Evolutionary conservation across 805 yeast species (phyloP), one percentile per base, ranked within the genome.

Genomic region (Candida jianshihensis): DNA sequence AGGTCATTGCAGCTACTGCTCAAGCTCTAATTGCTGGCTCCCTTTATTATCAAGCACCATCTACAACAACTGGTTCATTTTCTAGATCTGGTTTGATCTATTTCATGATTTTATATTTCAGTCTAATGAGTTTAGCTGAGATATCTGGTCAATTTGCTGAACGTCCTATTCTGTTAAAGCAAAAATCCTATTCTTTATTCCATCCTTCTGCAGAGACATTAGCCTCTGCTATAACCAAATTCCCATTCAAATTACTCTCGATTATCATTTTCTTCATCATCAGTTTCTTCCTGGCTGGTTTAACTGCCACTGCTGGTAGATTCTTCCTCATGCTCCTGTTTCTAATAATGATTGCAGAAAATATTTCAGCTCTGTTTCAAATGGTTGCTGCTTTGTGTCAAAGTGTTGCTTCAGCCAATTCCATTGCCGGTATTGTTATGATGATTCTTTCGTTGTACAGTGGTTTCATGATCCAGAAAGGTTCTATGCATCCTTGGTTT

Each of bases 181-280:
- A 84, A 55, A 77, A 78, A 51, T 69, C 72, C 30, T 84, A 79
- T 47, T 78, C 86, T 0, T 69, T 83, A 39, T 85, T 80, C 55
- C 76, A 78, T 40, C 88, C 89, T 5, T 70, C 87, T 8, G 78
- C 85, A 4, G 92, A 84, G 53, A 83, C 86, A 1, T 46, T 83
- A 7, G 80, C 87, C 0, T 61, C 75, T 6, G 63, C 75, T 29
- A 36, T 80, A 4, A 69, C 84, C 3, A 81, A 75, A 36, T 57
- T 82, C 41, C 89, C 90, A 3, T 65, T 75, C 38, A 81, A 81
- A 57, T 43, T 73, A 24, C 43, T 67, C 24, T 63, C 71, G 21
- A 50, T 67, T 22, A 49, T 71, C 16, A 46, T 55, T n/a, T 79
- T 78, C 54, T 52, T 65, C 28, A 43, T 78, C 33, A 59, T 74